A percentile compares a stretch with the other conserved stretches of the same genome.
Conservation (phyloP, 495 filamentous ascomycete species). For the Penicillium manginii region DNA sequence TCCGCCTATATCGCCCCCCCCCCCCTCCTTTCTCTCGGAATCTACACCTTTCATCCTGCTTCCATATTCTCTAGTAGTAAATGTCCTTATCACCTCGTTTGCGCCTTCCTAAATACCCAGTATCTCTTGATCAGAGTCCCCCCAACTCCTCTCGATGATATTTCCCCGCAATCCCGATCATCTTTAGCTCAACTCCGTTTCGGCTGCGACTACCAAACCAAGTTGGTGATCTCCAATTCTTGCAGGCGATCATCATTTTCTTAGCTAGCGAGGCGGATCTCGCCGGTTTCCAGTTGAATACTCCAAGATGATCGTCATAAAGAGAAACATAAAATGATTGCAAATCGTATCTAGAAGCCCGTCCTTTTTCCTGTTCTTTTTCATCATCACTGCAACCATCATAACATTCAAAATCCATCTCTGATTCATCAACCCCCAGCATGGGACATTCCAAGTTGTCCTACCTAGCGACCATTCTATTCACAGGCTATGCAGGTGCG, state of each 20-base stretch:
- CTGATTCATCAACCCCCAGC: background rate
- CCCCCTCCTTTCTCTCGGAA: no score
- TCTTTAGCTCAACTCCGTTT: slow-evolving; percentile 2
- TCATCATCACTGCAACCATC: background rate
- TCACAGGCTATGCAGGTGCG: slow-evolving; percentile 9
- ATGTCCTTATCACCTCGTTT: no score
- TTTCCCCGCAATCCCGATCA: slow-evolving; percentile 3
- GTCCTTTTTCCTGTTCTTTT: background rate
- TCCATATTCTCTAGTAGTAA: no score
- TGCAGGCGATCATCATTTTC: background rate
- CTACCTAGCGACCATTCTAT: background rate
- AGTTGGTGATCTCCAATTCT: slow-evolving; percentile 1
- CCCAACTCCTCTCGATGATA: background rate
- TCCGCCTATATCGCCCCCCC: no score
- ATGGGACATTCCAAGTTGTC: background rate
- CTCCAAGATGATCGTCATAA: background rate
- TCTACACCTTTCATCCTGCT: no score
- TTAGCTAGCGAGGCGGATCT: background rate
- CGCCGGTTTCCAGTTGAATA: slow-evolving; percentile 3
- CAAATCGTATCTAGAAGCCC: background rate
- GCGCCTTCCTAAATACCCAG: background rate
- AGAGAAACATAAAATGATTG: background rate
- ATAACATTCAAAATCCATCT: no score
- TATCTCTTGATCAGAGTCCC: background rate
- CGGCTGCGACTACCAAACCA: slow-evolving; percentile 12